Conservation (phyloP, 352 stramenopile genomes). For the Elongisporangium prolatum region DNA sequence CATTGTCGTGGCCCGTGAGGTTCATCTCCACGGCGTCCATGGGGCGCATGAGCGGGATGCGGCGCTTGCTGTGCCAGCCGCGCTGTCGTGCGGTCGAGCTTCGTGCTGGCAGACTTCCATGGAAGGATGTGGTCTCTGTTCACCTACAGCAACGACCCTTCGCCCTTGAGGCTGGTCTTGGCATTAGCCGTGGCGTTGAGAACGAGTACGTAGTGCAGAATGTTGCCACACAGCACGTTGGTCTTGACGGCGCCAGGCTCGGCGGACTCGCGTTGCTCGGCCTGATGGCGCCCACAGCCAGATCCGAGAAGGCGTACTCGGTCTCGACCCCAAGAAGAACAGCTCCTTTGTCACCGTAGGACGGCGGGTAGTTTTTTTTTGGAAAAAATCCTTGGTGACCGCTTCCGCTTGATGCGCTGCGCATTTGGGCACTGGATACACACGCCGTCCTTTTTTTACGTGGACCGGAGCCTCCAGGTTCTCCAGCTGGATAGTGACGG, state of each 20-base stretch:
- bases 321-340: slow-evolving; percentile 47
- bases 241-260: slow-evolving; percentile 10
- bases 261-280: slow-evolving; percentile 5
- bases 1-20: slow-evolving; percentile 16
- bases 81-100: slow-evolving; percentile 23
- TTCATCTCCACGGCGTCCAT: slow-evolving; percentile 28
- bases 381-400: too few relatives aligned
- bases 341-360: slow-evolving; percentile 56
- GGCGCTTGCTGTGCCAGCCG: slow-evolving; percentile 29
- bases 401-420: too few relatives aligned
- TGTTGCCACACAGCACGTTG: slow-evolving; percentile 36
- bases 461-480: too few relatives aligned
- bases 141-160: slow-evolving; percentile 31
- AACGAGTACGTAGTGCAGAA: slow-evolving; percentile 31
- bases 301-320: slow-evolving; percentile 39
- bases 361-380: slow-evolving; percentile 11
- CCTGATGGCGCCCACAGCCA: slow-evolving; percentile 21
- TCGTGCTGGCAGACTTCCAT: slow-evolving; percentile 13
- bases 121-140: slow-evolving; percentile 46
- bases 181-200: slow-evolving; percentile 4
- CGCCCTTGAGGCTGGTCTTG: background rate
- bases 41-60: slow-evolving; percentile 27
- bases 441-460: too few relatives aligned
- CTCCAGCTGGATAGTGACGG: too few relatives aligned
- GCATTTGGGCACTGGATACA: too few relatives aligned